These are phyloP conservation scores for Mycena haematopus DNA, from an alignment of 768 basidiomycete genomes.

Conservation along the genomic window DNA sequence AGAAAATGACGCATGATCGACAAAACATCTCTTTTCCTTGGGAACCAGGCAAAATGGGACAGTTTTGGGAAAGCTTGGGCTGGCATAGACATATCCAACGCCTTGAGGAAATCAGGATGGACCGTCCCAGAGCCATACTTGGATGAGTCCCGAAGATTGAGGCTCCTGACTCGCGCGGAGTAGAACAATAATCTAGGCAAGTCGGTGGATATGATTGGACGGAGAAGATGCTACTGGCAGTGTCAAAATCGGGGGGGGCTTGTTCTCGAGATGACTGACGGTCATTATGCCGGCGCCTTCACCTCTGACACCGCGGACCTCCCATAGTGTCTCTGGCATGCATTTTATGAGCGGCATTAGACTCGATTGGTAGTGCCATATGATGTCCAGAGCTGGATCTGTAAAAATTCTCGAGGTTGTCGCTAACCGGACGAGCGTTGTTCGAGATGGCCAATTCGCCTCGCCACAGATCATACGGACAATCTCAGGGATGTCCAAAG, in stretches of 20 bases:
- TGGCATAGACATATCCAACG: constrained; percentile 13
- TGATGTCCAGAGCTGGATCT: constrained; percentile 13
- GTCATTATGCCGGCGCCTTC: not conserved
- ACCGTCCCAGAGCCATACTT: not conserved
- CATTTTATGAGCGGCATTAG: constrained; percentile 22
- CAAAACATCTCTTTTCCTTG: not conserved
- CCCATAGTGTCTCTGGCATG: constrained; percentile 25
- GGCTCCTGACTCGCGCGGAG: constrained; percentile 10
- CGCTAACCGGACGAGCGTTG: constrained; percentile 1
- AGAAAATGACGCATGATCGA: not conserved
- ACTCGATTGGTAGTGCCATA: not conserved
- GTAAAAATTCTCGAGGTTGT: constrained; percentile 12
- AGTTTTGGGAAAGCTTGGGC: constrained; percentile 4
- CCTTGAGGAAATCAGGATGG: constrained; percentile 9
- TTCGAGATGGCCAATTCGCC: not conserved
- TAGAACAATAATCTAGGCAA: constrained; percentile 21
- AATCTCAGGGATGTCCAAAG: constrained; percentile 18
- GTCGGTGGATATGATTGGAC: constrained; percentile 10
- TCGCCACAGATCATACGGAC: constrained; percentile 20
- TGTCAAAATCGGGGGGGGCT: not conserved
- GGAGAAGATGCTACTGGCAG: not conserved
- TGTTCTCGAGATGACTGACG: constrained; percentile 2
- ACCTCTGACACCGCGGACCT: not conserved
- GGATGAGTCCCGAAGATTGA: not conserved
- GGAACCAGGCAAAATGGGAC: not conserved